Evolutionary conservation across 176 grass and related monocot genomes (phyloP), one percentile per base, ranked within the genome.

Genomic region (Puccinellia tenuiflora): DNA sequence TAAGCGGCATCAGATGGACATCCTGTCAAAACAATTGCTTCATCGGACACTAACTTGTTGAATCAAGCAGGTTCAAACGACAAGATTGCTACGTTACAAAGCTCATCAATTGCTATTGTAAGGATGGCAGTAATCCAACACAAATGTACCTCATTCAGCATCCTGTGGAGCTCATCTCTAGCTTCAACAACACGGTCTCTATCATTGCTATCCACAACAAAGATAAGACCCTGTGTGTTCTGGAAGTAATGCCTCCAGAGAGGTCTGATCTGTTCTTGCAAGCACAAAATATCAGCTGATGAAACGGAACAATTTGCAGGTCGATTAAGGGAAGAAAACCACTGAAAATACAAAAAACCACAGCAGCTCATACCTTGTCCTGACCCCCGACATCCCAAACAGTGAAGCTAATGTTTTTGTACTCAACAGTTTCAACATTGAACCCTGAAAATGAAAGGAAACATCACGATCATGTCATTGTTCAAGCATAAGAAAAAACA

Each of bases 341-440:
- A 15, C 9, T 56, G 13, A 74, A 30, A 31, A 18, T 20, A 37
- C 5, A 37, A 55, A 55, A 76, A 1, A 37, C 13, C 7, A 5
- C 20, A 76, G 20, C 6, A 33, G 9, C 5, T 75, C 29, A 15
- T 86, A 92, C 93, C 93, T 95, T 95, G 85, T 95, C 90, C 76
- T 95, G 93, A 92, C 93, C 93, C 85, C 93, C 90, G 2, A 95
- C 93, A 84, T 95, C 93, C 93, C 93, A 95, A 7, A 95, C 93
- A 14, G 90, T 95, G 85, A 95, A 95, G 83, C 93, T 95, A 86
- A 95, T 95, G 79, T 95, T 95, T 85, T 95, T 95, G 87, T 95
- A 95, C 79, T 95, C 93, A 0, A 95, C 93, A 70, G 93, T 95
- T 81, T 95, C 93, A 60, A 95, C 93, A 88, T 92, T 95, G 82